Percentiles rank a stretch among this genome's conserved stretches.
Conservation (phyloP, 441 rosid species). For the Sinapis alba region DNA sequence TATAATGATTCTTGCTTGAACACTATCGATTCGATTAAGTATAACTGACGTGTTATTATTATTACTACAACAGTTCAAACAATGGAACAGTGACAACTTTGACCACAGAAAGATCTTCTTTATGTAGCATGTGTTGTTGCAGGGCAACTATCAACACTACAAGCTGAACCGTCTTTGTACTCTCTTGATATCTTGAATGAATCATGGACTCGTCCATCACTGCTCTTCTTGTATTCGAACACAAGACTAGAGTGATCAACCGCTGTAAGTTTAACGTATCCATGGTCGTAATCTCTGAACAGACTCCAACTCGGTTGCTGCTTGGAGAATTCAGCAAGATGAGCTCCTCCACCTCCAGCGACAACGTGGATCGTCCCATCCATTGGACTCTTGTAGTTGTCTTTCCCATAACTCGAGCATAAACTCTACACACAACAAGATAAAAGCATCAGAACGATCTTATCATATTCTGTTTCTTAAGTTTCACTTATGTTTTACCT, state of each 20-base stretch:
- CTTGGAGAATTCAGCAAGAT: constrained; percentile 57
- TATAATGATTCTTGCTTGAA: constrained; percentile 18
- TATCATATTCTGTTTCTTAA: background rate
- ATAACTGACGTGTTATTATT: background rate
- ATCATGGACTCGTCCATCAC: constrained; percentile 78
- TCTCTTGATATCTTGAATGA: constrained; percentile 69
- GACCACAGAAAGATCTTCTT: background rate
- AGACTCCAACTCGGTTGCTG: constrained; percentile 68
- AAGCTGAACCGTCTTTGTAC: constrained; percentile 70
- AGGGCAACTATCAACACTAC: constrained; percentile 68
- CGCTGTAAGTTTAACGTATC: constrained; percentile 72
- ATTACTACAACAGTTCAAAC: background rate
- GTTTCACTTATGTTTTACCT: constrained; percentile 46
- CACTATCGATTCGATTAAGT: too few species aligned
- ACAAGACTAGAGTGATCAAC: constrained; percentile 60
- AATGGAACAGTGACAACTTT: background rate
- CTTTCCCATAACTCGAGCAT: constrained; percentile 61
- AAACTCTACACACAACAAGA: constrained; percentile 49
- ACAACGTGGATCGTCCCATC: constrained; percentile 82
- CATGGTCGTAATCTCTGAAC: constrained; percentile 64
- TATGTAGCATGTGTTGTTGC: constrained; percentile 60
- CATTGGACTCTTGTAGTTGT: constrained; percentile 51
- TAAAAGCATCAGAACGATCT: background rate
- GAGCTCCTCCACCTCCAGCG: constrained; percentile 87
- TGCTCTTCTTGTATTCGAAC: constrained; percentile 86